Conservation (phyloP, 805 yeast genomes). For the Nakazawaea ambrosiae region DNA sequence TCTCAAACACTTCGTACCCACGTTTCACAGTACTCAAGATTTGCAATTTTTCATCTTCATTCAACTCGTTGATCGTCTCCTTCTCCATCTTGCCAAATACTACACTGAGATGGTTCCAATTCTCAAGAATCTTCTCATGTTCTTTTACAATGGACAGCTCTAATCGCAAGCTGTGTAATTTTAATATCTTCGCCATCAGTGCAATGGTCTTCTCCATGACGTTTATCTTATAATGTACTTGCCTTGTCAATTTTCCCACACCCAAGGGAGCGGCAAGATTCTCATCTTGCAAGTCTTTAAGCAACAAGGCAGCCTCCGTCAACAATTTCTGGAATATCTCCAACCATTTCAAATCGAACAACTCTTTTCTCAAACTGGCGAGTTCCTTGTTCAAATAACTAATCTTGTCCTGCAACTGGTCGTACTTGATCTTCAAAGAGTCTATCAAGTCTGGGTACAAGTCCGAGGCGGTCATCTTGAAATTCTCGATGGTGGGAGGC, state of each 20-base stretch:
- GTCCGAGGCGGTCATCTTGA: conserved; percentile 22
- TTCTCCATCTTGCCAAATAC: not conserved
- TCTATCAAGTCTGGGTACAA: conserved; percentile 24
- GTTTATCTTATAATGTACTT: conserved; percentile 4
- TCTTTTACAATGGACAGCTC: not conserved
- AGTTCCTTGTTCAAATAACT: conserved; percentile 34
- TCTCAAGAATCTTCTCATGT: conserved; percentile 6
- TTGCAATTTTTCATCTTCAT: conserved; percentile 1
- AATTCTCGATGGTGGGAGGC: conserved; percentile 42
- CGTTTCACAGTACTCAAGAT: conserved; percentile 5
- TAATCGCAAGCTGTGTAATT: conserved; percentile 11
- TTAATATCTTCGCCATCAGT: conserved; percentile 16
- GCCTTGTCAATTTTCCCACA: conserved; percentile 1
- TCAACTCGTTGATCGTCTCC: not conserved
- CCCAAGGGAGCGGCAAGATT: too few relatives aligned
- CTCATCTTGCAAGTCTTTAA: conserved; percentile 18
- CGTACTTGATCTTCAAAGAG: conserved; percentile 30
- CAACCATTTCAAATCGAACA: conserved; percentile 51
- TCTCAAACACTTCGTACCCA: not conserved
- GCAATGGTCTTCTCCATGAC: conserved; percentile 13
- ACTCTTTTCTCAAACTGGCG: conserved; percentile 32
- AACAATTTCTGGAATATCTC: conserved; percentile 42
- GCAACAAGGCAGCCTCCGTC: conserved; percentile 28
- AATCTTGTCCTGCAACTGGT: conserved; percentile 32
- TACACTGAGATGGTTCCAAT: conserved; percentile 2